Conservation (phyloP, 805 yeast species). For the Wickerhamiella slavikovae region DNA sequence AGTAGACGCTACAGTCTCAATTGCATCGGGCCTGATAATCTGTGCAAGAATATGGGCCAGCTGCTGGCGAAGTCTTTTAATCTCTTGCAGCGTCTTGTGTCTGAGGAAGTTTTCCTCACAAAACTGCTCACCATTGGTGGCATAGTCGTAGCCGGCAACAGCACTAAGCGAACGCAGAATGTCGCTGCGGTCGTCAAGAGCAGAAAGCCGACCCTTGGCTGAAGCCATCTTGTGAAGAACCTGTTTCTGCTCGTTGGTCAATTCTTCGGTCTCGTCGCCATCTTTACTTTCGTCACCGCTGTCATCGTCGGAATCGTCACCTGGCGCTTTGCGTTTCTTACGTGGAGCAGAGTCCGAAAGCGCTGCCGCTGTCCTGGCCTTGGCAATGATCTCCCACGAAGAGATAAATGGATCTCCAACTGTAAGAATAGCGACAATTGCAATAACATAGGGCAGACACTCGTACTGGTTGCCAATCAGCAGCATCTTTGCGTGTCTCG, state of each 20-base stretch:
- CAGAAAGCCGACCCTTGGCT: conserved; percentile 39
- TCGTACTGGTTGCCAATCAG: conserved; percentile 70
- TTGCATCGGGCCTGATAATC: conserved; percentile 19
- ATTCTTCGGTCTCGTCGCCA: conserved; percentile 7
- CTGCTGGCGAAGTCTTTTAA: conserved; percentile 60
- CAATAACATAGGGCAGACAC: conserved; percentile 75
- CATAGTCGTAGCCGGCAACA: conserved; percentile 70
- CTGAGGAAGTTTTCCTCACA: conserved; percentile 46
- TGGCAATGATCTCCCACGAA: conserved; percentile 3
- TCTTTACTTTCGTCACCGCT: conserved; percentile 16
- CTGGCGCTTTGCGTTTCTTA: neutral
- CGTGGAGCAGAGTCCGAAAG: too few species aligned
- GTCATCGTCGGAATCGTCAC: conserved; percentile 8
- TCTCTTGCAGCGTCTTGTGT: conserved; percentile 70
- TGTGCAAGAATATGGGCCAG: conserved; percentile 52
- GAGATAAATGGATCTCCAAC: conserved; percentile 79
- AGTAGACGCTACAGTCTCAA: conserved; percentile 29
- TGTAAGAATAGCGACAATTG: conserved; percentile 76
- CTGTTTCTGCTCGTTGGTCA: conserved; percentile 17
- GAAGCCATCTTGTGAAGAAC: conserved; percentile 32
- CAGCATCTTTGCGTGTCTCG: conserved; percentile 79
- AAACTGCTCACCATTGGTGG: conserved; percentile 26
- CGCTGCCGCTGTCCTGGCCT: too few species aligned
- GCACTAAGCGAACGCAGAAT: conserved; percentile 56
- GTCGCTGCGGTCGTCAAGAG: conserved; percentile 57